A percentile compares a stretch with the other conserved stretches of the same genome.
Conservation (phyloP, 805 yeast genomes). For the Pichia occidentalis region DNA sequence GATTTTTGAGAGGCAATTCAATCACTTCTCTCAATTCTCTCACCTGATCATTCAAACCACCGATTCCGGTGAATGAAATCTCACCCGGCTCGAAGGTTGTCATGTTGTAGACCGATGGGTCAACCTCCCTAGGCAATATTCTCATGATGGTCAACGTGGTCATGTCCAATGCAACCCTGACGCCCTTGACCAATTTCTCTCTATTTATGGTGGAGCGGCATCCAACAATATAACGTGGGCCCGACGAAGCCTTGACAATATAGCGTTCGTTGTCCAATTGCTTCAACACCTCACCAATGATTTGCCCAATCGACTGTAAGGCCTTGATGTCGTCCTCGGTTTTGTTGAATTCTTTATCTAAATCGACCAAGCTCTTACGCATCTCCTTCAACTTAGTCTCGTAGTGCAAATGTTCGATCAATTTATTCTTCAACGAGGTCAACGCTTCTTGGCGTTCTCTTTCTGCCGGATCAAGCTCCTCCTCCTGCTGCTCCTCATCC, state of each 20-base stretch:
- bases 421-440: conserved; percentile 70
- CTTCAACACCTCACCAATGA: conserved; percentile 93
- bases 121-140: conserved; percentile 94
- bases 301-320: conserved; percentile 92
- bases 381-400: conserved; percentile 84
- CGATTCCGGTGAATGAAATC: conserved; percentile 87
- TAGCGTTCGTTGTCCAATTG: conserved; percentile 91
- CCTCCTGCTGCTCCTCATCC: conserved; percentile 4
- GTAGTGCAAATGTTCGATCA: conserved; percentile 90
- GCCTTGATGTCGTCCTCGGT: conserved; percentile 98
- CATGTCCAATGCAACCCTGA: conserved; percentile 94
- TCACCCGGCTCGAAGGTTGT: conserved; percentile 98
- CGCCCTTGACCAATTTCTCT: conserved; percentile 81
- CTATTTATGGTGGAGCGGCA: conserved; percentile 90
- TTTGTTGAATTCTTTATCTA: conserved; percentile 79
- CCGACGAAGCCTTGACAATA: conserved; percentile 93
- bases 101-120: conserved; percentile 97
- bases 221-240: conserved; percentile 97
- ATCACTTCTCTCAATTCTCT: conserved; percentile 96
- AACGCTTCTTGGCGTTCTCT: conserved; percentile 63
- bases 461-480: conserved; percentile 13
- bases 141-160: conserved; percentile 97
- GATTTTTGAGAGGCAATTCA: conserved; percentile 93
- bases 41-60: conserved; percentile 94
- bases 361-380: conserved; percentile 72